Base-by-base conservation (phyloP, 371 early-diverging fungal species). In the Coemansia sp. region DNA sequence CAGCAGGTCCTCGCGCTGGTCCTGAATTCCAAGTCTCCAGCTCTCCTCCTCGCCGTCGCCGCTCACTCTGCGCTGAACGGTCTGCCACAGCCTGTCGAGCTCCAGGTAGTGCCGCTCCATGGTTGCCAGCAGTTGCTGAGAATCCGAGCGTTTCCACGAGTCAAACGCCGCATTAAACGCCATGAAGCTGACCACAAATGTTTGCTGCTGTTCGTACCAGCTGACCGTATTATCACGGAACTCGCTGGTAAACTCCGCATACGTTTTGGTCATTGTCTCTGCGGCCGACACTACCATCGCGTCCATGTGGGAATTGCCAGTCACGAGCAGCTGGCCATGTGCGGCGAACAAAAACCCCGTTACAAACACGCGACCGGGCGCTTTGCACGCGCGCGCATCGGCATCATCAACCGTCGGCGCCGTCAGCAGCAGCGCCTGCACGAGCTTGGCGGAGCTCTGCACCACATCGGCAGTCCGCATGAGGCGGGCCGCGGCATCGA, bases 61-160 rank as follows among this genome's bases (percentile, higher is more conserved):
- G 12, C 50, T 40, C 0, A 69, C 64, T 18, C 58, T 32, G 12
- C 62, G 60, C 64, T 72, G 74, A 12, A 72, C 74, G 10, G 74
- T 60, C 51, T 69, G 74, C 74, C 74, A 68, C 32, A 72, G 55
- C 18, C 59, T 60, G 16, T 72, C 69, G 49, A 72, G 69, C 55
- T 72, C 74, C 24, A 72, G 46, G 33, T 72, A 72, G 33, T 72
- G 74, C 36, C 60, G 49, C 32, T 67, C 67, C 74, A 72, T 69
- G 3, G 65, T 43, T 24, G 60, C 10, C 29, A 72, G 14, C 29
- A 72, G 60, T 36, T 49, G 39, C 38, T 57, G 43, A 7, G 74
- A 60, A 43, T 72, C 74, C 4, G 60, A 57, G 31, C 58, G 61
- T 37, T 72, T 72, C 74, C 74, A 72, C 43, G 64, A 63, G 38